A percentile compares a stretch with the other conserved stretches of the same genome.
Conservation (phyloP, 257 asterid genomes). For the Salvia splendens region DNA sequence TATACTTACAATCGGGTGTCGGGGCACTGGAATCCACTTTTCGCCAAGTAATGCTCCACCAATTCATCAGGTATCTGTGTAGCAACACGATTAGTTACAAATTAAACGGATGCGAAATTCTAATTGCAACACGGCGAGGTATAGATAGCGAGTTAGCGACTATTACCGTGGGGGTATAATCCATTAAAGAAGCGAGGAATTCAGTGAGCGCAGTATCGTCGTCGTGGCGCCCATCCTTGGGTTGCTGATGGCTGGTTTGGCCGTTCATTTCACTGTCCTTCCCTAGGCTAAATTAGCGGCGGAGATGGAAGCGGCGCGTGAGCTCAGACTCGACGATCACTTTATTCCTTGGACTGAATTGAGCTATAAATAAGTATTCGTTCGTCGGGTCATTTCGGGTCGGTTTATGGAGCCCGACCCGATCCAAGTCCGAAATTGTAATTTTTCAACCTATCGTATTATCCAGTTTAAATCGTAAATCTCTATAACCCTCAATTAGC, state of each 20-base stretch:
- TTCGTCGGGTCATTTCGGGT: constrained; percentile 10
- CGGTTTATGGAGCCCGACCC: background rate
- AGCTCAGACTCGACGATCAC: constrained; percentile 6
- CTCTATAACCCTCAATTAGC: no score
- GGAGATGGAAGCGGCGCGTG: constrained; percentile 27
- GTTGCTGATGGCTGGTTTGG: constrained; percentile 60
- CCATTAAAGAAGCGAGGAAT: constrained; percentile 90
- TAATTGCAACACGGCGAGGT: background rate
- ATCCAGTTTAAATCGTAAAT: no score
- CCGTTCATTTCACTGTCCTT: constrained; percentile 47
- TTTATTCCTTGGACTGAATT: no score
- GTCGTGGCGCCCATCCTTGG: constrained; percentile 65
- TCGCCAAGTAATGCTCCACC: constrained; percentile 94
- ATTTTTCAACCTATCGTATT: no score
- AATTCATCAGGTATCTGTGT: constrained; percentile 93
- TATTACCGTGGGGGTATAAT: constrained; percentile 86
- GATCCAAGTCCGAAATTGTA: background rate
- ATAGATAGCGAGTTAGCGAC: background rate
- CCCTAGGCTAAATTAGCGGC: background rate
- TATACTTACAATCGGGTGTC: constrained; percentile 91
- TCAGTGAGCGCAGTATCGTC: constrained; percentile 84
- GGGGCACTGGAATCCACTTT: constrained; percentile 95
- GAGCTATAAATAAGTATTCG: background rate
- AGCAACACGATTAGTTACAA: background rate
- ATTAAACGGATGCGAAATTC: background rate